A percentile compares a stretch with the other conserved stretches of the same genome.
Conservation (phyloP, 768 basidiomycete species). For the Russula abietina region DNA sequence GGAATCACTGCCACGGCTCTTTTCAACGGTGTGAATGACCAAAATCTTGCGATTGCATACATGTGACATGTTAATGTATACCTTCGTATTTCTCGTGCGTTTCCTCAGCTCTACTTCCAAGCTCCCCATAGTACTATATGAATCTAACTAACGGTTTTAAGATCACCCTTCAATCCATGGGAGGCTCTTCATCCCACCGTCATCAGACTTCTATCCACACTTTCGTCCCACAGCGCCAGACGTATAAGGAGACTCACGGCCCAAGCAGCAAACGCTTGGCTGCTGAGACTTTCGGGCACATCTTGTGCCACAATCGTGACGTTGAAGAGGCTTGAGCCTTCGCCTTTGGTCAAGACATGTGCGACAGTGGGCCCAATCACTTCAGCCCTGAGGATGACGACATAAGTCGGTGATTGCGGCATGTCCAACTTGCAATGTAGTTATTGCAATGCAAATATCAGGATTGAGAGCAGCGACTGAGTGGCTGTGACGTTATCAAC, state of each 20-base stretch:
- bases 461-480: no score
- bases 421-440: constrained; percentile 1
- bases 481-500: no score
- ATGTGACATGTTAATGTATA: constrained; percentile 55
- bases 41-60: constrained; percentile 60
- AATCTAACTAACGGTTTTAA: constrained; percentile 26
- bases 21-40: constrained; percentile 52
- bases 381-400: constrained; percentile 40
- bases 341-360: constrained; percentile 30
- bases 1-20: constrained; percentile 56
- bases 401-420: constrained; percentile 16
- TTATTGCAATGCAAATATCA: no score
- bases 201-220: constrained; percentile 38
- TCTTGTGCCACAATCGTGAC: constrained; percentile 37
- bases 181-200: constrained; percentile 52
- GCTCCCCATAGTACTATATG: not conserved
- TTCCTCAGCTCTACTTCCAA: not conserved
- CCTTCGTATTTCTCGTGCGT: constrained; percentile 54
- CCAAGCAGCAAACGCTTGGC: constrained; percentile 46
- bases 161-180: constrained; percentile 62
- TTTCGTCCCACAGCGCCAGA: constrained; percentile 43
- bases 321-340: constrained; percentile 23
- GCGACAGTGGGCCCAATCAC: constrained; percentile 43
- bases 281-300: constrained; percentile 37
- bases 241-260: constrained; percentile 34